Evolutionary conservation across 495 filamentous ascomycete species (phyloP), one percentile per base, ranked within the genome.

Genomic region (Aspergillus nanangensis): DNA sequence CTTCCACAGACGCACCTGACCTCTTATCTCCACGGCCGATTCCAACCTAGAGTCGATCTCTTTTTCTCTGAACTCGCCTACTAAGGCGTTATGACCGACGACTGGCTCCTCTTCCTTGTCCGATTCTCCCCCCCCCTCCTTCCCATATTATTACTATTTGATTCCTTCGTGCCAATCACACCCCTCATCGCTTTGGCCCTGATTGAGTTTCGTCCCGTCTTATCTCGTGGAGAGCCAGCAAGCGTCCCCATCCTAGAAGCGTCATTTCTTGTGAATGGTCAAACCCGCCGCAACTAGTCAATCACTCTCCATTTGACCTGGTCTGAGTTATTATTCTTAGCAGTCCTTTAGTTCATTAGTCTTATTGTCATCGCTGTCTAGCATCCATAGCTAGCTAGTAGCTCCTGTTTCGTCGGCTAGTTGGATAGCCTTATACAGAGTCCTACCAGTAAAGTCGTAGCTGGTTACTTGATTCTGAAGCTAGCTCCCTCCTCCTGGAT

Each of bases 181-280:
- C 50, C 51, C 52, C 42, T 33, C 48, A 25, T 42, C 23, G 27
- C 42, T 9, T 32, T 47, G 35, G 33, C 29, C 45, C 38, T 47
- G 43, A 55, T 50, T 50, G 44, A 58, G 51, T 50, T 58, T 55
- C 51, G 46, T 45, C 35, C 51, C 49, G 39, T 40, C 43, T 43
- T 46, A 27, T 51, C 48, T 52, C 50, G 47, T 46, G 44, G 52
- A 22, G 46, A 58, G 45, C 17, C 8, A n/a, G 43, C 25, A 5
- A 38, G 13, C 25, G 31, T 31, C 23, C 47, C 39, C 51, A 44
- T 53, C 53, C 41, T 40, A 38, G 13, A 44, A 47, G 51, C 44
- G 55, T 47, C 41, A 58, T 58, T 55, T 53, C 25, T 9, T 47
- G 32, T 55, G 45, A 50, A 20, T 54, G 48, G 55, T 49, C 36